Conservation (phyloP, 1,284 basidiomycete genomes). For the Cutaneotrichosporon sp. region DNA sequence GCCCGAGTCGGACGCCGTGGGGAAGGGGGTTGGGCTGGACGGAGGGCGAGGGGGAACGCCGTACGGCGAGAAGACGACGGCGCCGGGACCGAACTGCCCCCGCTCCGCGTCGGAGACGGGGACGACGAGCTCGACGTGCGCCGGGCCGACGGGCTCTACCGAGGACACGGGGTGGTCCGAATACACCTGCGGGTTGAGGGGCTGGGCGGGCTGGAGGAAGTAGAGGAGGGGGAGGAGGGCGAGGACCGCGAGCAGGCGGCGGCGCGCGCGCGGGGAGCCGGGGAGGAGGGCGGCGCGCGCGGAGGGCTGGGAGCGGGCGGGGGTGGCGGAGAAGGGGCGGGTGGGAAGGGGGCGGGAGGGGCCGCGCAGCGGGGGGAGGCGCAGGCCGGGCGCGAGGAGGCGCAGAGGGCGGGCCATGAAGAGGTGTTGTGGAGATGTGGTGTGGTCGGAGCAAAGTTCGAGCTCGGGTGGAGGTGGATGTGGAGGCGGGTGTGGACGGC, state of each 20-base stretch:
- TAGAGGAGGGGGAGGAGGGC: slow-evolving; percentile 17
- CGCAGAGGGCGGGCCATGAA: too few relatives aligned
- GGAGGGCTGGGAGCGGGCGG: neutral
- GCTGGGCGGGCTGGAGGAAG: slow-evolving; percentile 7
- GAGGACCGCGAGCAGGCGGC: slow-evolving; percentile 9
- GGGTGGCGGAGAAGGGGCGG: neutral
- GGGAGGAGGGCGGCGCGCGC: slow-evolving; percentile 5
- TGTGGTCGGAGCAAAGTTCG: too few relatives aligned
- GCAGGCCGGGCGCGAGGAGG: too few relatives aligned
- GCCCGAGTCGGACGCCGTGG: too few relatives aligned
- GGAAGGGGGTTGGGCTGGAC: neutral
- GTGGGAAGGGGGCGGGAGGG: too few relatives aligned
- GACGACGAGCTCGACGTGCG: slow-evolving; percentile 36
- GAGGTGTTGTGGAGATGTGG: too few relatives aligned
- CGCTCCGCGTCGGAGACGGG: slow-evolving; percentile 8
- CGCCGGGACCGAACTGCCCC: slow-evolving; percentile 10
- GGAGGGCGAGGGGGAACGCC: slow-evolving; percentile 7
- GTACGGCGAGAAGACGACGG: neutral
- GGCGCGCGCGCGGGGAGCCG: slow-evolving; percentile 9
- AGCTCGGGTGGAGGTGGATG: too few relatives aligned
- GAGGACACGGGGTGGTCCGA: slow-evolving; percentile 34
- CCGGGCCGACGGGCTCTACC: slow-evolving; percentile 25
- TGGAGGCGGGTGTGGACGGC: too few relatives aligned
- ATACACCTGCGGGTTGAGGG: slow-evolving; percentile 38
- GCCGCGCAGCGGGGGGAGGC: too few relatives aligned